phyloP scores from a whole-genome alignment of 2,329 filamentous ascomycete genomes.

The Ophiostoma fasciatum region DNA sequence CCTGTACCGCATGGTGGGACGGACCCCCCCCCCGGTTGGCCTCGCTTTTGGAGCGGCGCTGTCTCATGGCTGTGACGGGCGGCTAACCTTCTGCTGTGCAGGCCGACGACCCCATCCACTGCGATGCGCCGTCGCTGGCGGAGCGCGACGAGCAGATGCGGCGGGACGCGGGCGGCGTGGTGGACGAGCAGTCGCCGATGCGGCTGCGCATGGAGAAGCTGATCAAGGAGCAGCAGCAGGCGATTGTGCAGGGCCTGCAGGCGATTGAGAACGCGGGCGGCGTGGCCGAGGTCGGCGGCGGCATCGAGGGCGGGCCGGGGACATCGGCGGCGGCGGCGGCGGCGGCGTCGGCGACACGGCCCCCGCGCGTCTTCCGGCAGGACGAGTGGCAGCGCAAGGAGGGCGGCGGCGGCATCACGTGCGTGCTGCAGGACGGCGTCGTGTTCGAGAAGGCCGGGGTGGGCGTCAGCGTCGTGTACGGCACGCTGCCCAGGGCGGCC shows the following conservation, averaged over 20 bases:
- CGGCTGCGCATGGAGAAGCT: slow-evolving; percentile 94
- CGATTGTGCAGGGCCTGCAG: slow-evolving; percentile 73
- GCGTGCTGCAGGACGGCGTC: slow-evolving; percentile 88
- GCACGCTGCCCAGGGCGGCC: slow-evolving; percentile 69
- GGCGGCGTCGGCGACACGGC: slow-evolving; percentile 26
- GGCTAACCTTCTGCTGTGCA: slow-evolving; percentile 14
- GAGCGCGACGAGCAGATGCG: slow-evolving; percentile 73
- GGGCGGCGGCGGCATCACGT: slow-evolving; percentile 86
- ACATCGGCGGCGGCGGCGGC: slow-evolving; percentile 4
- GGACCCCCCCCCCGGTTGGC: too few species aligned
- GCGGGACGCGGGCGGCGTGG: slow-evolving; percentile 48
- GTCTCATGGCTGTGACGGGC: too few species aligned
- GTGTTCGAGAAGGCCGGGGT: slow-evolving; percentile 97
- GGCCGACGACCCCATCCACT: slow-evolving; percentile 28
- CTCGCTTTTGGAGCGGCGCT: too few species aligned
- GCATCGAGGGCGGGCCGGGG: slow-evolving; percentile 26
- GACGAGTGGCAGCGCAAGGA: slow-evolving; percentile 81
- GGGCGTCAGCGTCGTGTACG: slow-evolving; percentile 90
- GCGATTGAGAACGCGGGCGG: slow-evolving; percentile 31
- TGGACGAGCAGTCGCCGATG: slow-evolving; percentile 77
- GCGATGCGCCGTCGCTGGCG: slow-evolving; percentile 59
- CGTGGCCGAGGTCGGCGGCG: slow-evolving; percentile 4
- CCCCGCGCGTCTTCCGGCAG: slow-evolving; percentile 41
- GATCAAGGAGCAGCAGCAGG: slow-evolving; percentile 81
- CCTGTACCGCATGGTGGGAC: slow-evolving; percentile 43